Evolutionary conservation across 805 yeast genomes (phyloP).

Genomic region (Candida argentea): DNA sequence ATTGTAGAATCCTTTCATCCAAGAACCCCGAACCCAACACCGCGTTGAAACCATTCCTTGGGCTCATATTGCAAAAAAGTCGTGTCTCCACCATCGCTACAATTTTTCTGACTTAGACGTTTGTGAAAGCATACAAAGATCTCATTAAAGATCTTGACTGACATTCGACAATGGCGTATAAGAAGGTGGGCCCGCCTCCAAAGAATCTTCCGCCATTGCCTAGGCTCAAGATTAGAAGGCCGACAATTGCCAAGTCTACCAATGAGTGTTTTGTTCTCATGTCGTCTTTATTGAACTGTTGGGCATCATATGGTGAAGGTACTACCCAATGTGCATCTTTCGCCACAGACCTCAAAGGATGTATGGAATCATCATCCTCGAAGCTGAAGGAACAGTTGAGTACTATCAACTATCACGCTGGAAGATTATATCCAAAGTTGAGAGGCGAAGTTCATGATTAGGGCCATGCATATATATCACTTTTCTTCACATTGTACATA

Average conservation of each 20-base stretch:
- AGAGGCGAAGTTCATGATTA: constrained; percentile 34
- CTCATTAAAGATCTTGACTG: too few species aligned
- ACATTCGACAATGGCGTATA: constrained; percentile 39
- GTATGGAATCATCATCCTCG: constrained; percentile 50
- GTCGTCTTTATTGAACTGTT: constrained; percentile 82
- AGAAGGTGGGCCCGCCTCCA: constrained; percentile 31
- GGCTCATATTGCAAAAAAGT: too few species aligned
- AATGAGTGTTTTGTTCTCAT: constrained; percentile 72
- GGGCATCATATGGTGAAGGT: constrained; percentile 94
- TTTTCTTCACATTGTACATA: too few species aligned
- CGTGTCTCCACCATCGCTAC: too few species aligned
- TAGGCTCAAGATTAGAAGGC: constrained; percentile 58
- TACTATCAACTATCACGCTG: constrained; percentile 46
- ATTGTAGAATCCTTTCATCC: too few species aligned
- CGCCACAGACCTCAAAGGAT: constrained; percentile 61
- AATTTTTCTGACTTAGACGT: too few species aligned
- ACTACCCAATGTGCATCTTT: constrained; percentile 51
- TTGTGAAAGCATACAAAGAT: too few species aligned
- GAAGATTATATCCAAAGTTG: constrained; percentile 46
- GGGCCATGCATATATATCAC: too few species aligned
- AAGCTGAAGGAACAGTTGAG: constrained; percentile 32
- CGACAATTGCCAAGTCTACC: constrained; percentile 45
- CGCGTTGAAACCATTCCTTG: too few species aligned
- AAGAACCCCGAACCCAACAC: too few species aligned
- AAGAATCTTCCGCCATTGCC: constrained; percentile 60